Evolutionary conservation across 306 rosid genomes (phyloP), one percentile per base, ranked within the genome.

Genomic region (Castanea crenata): DNA sequence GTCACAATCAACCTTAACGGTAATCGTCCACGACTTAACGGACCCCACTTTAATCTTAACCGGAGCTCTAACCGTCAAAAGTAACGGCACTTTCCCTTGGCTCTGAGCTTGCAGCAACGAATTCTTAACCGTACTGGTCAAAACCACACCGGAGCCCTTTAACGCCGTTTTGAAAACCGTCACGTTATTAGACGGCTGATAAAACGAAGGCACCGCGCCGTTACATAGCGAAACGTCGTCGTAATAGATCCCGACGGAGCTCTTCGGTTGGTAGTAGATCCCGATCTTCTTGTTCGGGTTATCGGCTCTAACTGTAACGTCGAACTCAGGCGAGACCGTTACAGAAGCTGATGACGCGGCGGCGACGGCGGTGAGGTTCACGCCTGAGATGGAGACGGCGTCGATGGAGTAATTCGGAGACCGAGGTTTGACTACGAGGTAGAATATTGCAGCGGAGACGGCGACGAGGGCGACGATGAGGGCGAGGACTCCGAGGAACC

Each of bases 221-320:
- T 88, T 71, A 38, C 90, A 83, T 5, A 92, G 54, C 73, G 23
- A 76, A 34, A 81, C 79, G 65, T 83, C 86, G 20, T 82, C 46
- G 52, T 84, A 90, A 56, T 63, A 84, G 3, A 92, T 58, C n/a
- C 74, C 76, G 1, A 75, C 91, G 52, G 86, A 81, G 83, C 94
- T 88, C 6, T 79, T 85, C 19, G 27, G 86, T 74, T 77, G 79
- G 85, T 94, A 92, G 86, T 61, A 75, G 81, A 94, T 85, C 29
- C 98, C 98, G 70, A 94, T 88, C 73, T 80, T 88, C 16, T 74
- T 44, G 86, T 90, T 94, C 15, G 91, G 91, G 76, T 94, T 92
- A 2, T 86, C 71, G 1, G 94, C 91, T 41, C 76, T 79, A 5
- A 94, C 75, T 5, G 89, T 2, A 25, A 89, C 84, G 41, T 83